Evolutionary conservation across 176 grass and related monocot species (phyloP).

Genomic region (Puya raimondii): DNA sequence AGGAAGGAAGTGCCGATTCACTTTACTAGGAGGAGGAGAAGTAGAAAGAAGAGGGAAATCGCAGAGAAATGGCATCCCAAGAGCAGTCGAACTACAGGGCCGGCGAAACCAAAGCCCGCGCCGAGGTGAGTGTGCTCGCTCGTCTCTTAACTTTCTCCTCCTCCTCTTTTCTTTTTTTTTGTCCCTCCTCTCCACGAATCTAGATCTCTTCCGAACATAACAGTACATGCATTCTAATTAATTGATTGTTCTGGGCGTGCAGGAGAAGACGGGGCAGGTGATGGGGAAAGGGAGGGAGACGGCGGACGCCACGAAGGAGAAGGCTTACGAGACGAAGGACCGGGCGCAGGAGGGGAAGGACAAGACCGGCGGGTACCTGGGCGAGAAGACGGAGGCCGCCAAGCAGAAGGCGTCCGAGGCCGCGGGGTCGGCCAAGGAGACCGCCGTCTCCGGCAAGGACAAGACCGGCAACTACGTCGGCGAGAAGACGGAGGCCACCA

Average conservation of each 20-base stretch:
- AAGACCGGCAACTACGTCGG: slow-evolving; percentile 19
- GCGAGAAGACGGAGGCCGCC: background rate
- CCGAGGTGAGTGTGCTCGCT: slow-evolving; percentile 32
- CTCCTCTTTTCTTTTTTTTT: background rate
- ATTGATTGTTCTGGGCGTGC: slow-evolving; percentile 5
- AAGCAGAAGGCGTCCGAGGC: slow-evolving; percentile 29
- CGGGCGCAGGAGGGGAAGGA: background rate
- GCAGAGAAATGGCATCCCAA: slow-evolving; percentile 44
- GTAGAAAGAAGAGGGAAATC: background rate
- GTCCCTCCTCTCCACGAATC: too few species aligned
- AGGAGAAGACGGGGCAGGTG: slow-evolving; percentile 43
- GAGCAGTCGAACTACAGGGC: slow-evolving; percentile 41
- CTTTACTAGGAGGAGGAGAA: background rate
- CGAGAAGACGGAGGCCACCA: slow-evolving; percentile 25
- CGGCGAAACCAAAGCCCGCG: slow-evolving; percentile 57
- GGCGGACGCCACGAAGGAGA: slow-evolving; percentile 10
- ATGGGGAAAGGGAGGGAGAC: slow-evolving; percentile 28
- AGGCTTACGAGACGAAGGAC: background rate
- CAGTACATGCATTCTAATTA: background rate
- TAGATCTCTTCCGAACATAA: background rate
- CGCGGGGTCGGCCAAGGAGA: slow-evolving; percentile 19
- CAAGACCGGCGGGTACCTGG: background rate
- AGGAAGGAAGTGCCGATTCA: too few species aligned
- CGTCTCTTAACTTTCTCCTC: background rate
- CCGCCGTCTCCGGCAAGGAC: slow-evolving; percentile 15